Conservation (phyloP, 2,329 filamentous ascomycete genomes). For the Ceratocystis albifundus region DNA sequence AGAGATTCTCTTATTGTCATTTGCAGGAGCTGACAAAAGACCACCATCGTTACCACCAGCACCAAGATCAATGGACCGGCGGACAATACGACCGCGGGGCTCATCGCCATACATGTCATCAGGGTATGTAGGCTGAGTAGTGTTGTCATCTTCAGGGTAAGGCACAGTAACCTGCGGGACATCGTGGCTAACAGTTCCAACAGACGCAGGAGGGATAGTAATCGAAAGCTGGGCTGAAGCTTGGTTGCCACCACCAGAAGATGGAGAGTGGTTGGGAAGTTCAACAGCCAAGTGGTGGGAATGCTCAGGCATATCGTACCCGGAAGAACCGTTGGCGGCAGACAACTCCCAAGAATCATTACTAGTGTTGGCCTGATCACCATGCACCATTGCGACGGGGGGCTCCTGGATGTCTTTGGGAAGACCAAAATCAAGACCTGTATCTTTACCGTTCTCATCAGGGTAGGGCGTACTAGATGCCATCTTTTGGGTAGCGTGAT, state of each 20-base stretch:
- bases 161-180: conserved; percentile 10
- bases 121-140: conserved; percentile 19
- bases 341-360: conserved; percentile 22
- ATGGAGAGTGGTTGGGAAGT: conserved; percentile 8
- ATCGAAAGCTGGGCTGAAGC: conserved; percentile 17
- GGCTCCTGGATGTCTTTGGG: conserved; percentile 31
- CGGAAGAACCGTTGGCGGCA: conserved; percentile 15
- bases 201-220: conserved; percentile 8
- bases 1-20: conserved; percentile 49
- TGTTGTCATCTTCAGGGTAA: conserved; percentile 25
- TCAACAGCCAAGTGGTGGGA: conserved; percentile 13
- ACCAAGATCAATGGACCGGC: conserved; percentile 26
- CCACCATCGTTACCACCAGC: conserved; percentile 27
- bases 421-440: conserved; percentile 24
- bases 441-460: conserved; percentile 27
- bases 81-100: conserved; percentile 32
- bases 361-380: conserved; percentile 26
- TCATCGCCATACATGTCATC: conserved; percentile 26
- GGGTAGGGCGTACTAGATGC: conserved; percentile 27
- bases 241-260: background rate
- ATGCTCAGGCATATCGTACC: conserved; percentile 22
- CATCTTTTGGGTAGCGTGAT: conserved; percentile 1
- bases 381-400: conserved; percentile 28
- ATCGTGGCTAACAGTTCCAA: conserved; percentile 22
- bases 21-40: conserved; percentile 43